Conservation (phyloP, 495 filamentous ascomycete genomes). For the Penicillium roqueforti region DNA sequence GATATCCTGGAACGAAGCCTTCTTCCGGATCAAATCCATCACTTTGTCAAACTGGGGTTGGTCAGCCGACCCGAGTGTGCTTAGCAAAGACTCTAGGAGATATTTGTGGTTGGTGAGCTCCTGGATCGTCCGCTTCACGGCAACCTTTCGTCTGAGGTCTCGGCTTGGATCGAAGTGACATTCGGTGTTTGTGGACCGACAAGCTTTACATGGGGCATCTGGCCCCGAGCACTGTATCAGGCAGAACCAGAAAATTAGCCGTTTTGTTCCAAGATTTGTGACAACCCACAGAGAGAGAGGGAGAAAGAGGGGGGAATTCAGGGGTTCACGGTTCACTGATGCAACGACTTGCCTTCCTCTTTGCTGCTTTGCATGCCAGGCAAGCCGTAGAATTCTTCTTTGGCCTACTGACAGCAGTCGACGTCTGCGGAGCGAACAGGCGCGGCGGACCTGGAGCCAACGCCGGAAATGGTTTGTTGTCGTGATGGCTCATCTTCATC, state of each 20-base stretch:
- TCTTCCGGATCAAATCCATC: slow-evolving; percentile 24
- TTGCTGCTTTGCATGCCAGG: slow-evolving; percentile 38
- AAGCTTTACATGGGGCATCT: slow-evolving; percentile 39
- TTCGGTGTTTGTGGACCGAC: slow-evolving; percentile 25
- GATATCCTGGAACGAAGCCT: slow-evolving; percentile 23
- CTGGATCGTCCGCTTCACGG: slow-evolving; percentile 33
- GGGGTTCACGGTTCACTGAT: no score
- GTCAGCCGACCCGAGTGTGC: slow-evolving; percentile 25
- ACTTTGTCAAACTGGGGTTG: slow-evolving; percentile 23
- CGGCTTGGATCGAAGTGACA: slow-evolving; percentile 40
- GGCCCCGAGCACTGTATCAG: slow-evolving; percentile 36
- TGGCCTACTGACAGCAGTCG: slow-evolving; percentile 21
- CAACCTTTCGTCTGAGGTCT: slow-evolving; percentile 41
- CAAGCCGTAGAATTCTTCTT: slow-evolving; percentile 45
- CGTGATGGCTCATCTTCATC: slow-evolving; percentile 30
- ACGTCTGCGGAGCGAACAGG: slow-evolving; percentile 17
- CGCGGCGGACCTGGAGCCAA: slow-evolving; percentile 34
- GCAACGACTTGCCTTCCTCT: slow-evolving; percentile 35
- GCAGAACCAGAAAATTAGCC: slow-evolving; percentile 3
- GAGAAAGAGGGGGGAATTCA: no score
- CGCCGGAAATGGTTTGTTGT: slow-evolving; percentile 27
- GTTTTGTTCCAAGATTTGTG: neutral
- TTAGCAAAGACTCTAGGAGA: slow-evolving; percentile 29
- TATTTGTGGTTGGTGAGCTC: slow-evolving; percentile 35
- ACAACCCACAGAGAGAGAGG: neutral